Evolutionary conservation across 1,139 yeast genomes (phyloP), one percentile per base, ranked within the genome.

Genomic region (Magnusiomyces magnusii): DNA sequence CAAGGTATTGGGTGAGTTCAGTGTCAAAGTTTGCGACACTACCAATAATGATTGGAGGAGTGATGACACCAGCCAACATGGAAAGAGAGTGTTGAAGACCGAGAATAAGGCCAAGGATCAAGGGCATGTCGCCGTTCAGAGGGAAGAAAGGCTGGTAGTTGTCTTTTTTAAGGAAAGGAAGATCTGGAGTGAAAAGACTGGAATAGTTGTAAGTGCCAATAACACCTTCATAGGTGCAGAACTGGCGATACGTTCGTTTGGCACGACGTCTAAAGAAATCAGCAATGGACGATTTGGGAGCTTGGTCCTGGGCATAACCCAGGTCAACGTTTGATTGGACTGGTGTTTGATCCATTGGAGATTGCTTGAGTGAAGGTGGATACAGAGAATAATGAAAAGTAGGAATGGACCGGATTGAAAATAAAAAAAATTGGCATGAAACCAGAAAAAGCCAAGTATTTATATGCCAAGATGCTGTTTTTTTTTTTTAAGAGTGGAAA

Each of bases 81-180:
- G 97, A 86, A 65, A 91, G 75, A 1, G 95, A 77, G 70, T 91
- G 97, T 74, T 90, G 97, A 65, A 91, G 79, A 19, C 97, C 97
- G 53, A 91, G 79, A 5, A 90, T 64, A 58, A 87, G 73, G 1
- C 96, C 96, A 58, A 90, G 76, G 15, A 87, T 69, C 24, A 89
- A 66, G 0, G 97, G 97, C 83, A 91, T 84, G 5, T 85, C 87
- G 50, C 86, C 82, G 69, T 89, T 76, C 54, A 90, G 74, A 1
- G 93, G 90, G 67, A 90, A 90, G 71, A 90, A 90, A 15, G 96
- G 95, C 68, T 65, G 61, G 60, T 59, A 58, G 55, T 80, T 80
- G 27, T 78, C 75, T 28, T 76, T 73, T 57, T 77, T 76, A 51
- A 80, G 64, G 71, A 87, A 88, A 0, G 96, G 96, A 59, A 89